phyloP scores from a whole-genome alignment of 2,329 filamentous ascomycete species.

The Tolypocladium nubicola region DNA sequence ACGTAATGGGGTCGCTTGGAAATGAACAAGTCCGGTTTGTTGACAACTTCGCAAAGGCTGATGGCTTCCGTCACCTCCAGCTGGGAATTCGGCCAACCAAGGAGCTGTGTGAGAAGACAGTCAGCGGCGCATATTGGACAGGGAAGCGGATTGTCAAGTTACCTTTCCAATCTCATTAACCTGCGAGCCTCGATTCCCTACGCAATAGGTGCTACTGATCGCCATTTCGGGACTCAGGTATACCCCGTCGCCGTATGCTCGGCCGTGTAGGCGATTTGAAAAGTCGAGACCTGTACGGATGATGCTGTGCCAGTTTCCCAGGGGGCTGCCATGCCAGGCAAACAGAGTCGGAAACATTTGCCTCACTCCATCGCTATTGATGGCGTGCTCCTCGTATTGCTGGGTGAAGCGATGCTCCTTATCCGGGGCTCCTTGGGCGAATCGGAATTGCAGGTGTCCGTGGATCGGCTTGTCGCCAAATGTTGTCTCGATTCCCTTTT shows the following conservation, averaged over 20 bases:
- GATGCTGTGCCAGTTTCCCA: conserved; percentile 84
- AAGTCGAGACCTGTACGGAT: conserved; percentile 74
- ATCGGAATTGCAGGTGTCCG: conserved; percentile 68
- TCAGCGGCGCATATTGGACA: no score
- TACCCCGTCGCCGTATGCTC: conserved; percentile 67
- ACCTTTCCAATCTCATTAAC: no score
- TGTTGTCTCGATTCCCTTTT: neutral
- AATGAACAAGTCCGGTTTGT: conserved; percentile 53
- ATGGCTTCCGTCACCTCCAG: conserved; percentile 50
- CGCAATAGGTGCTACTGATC: conserved; percentile 2
- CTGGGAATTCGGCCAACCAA: conserved; percentile 56
- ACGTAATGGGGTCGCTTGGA: conserved; percentile 53
- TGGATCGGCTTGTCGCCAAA: neutral
- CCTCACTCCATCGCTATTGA: conserved; percentile 20
- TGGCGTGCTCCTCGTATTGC: conserved; percentile 35
- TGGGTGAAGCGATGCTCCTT: conserved; percentile 68
- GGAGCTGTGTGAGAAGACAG: neutral
- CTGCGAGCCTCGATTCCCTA: no score
- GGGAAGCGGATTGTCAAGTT: no score
- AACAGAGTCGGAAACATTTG: conserved; percentile 59
- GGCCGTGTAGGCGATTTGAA: conserved; percentile 49
- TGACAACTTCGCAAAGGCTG: conserved; percentile 79
- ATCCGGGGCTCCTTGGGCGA: conserved; percentile 80
- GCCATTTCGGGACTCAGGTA: conserved; percentile 54
- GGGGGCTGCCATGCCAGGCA: conserved; percentile 72